Evolutionary conservation across 164 flowering plant genomes (phyloP), one percentile per base, ranked within the genome.

Genomic region (Vitis rupestris): DNA sequence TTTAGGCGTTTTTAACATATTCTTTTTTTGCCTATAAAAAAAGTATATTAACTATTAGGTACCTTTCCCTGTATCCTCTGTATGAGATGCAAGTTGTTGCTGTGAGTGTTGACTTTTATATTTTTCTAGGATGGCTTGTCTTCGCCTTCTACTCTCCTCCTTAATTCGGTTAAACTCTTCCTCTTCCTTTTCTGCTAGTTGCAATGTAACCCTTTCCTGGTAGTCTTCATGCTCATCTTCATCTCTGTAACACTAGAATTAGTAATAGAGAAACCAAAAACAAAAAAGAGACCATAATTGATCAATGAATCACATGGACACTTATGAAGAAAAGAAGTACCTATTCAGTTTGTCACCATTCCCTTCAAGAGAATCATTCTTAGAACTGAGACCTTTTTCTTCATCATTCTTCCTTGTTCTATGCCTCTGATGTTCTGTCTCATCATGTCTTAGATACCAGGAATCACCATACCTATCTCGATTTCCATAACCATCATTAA

Each of bases 111-210:
- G 76, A 61, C 75, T 80, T 78, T 86, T 92, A 73, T 92, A 88
- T 76, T 92, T 94, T 70, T 92, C 93, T 30, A 94, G 75, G 29
- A 94, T 94, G 30, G 94, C 98, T 78, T 89, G 86, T 79, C 87
- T 87, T 71, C 90, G 75, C 75, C 87, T 88, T 82, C 97, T 85
- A 79, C 98, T 94, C 78, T 92, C 95, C 79, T 94, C 98, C 78
- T 88, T 90, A 65, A 94, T 89, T 80, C 78, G 86, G 54, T 86
- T 82, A 53, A 94, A 68, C 72, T 94, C 98, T 64, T 94, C 95
- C 76, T 94, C 98, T 80, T 94, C 98, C 73, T 84, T 87, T 48
- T 89, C 93, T 15, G 82, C 89, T 50, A 89, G 85, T 74, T 92
- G 85, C 76, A 88, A 70, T 9, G 76, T 65, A 70, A 85, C 64